Base-by-base conservation (phyloP, 495 filamentous ascomycete species). In the Talaromyces stipitatus region DNA sequence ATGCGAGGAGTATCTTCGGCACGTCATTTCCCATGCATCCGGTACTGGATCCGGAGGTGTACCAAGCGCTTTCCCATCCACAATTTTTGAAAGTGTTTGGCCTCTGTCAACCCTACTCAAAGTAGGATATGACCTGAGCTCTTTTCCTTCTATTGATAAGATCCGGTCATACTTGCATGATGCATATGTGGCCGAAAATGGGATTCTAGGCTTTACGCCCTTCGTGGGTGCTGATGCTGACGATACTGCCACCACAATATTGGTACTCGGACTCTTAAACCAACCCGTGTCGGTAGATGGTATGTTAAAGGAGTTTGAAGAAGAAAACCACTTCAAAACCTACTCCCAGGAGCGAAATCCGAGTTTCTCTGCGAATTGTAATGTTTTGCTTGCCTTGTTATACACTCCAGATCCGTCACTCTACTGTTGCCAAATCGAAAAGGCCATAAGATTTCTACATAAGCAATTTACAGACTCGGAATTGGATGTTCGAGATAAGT, bases 191-290 rank as follows among this genome's bases (percentile, higher is more conserved):
- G 24, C 20, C 20, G 45, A 55, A 58, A 50, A 61, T 46, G 64
- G 60, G 48, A 55, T 48, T 50, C 50, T 55, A 30, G 65, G 61
- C 14, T 67, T 64, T 51, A 62, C 67, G 5, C 59, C 72, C 18
- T 66, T 60, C 11, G 64, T 72, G 4, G 62, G 70, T 26, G 56
- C 74, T 7, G 77, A 80, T 64, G 77, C 74, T 16, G 77, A 79
- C 64, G 76, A 78, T 48, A 80, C 75, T 7, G 75, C 75, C 1
- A 76, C 73, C 52, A 63, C 70, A 9, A 68, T 76, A 23, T 62
- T 65, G 32, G 50, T 62, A 5, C 62, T 76, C 1, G 64, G 55
- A 29, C 55, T 72, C 33, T 62, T 75, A 7, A 64, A 68, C 10
- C 50, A 50, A 20, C 51, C 46, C 20, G 58, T 61, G 2, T 59